A percentile compares a stretch with the other conserved stretches of the same genome.
Conservation (phyloP, 2,329 filamentous ascomycete species). For the Aspergillus oerlinghausenensis region DNA sequence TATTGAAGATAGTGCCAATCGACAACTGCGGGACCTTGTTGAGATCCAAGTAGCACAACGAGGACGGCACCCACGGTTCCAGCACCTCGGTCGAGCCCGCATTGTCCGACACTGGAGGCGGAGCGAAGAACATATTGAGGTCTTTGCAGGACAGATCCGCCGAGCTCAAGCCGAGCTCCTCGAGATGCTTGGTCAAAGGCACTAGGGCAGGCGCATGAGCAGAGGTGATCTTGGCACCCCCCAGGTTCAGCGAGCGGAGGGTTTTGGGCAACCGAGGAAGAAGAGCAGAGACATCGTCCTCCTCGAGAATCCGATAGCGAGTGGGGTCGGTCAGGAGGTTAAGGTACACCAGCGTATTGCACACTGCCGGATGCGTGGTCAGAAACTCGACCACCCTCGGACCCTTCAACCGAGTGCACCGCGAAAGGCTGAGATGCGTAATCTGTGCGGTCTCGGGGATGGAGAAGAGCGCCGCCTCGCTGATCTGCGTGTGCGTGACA, state of each 20-base stretch:
- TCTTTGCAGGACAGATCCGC: conserved; percentile 60
- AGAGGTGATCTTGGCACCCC: conserved; percentile 65
- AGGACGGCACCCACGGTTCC: conserved; percentile 51
- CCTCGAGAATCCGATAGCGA: conserved; percentile 66
- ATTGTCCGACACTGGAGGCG: conserved; percentile 3
- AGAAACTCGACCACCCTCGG: conserved; percentile 66
- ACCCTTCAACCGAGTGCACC: conserved; percentile 66
- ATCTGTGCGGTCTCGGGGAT: conserved; percentile 68
- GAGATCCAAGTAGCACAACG: conserved; percentile 71
- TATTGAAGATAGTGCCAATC: conserved; percentile 55
- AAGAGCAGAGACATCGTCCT: conserved; percentile 60
- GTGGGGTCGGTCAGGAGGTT: conserved; percentile 69
- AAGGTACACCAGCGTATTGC: conserved; percentile 61
- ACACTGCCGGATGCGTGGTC: conserved; percentile 64
- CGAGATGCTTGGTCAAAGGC: conserved; percentile 65
- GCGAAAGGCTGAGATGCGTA: conserved; percentile 73
- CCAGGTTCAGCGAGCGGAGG: conserved; percentile 69
- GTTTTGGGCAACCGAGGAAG: conserved; percentile 62
- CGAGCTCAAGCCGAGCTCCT: conserved; percentile 70
- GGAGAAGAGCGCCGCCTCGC: conserved; percentile 62
- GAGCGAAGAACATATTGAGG: conserved; percentile 59
- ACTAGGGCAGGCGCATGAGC: conserved; percentile 61
- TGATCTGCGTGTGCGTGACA: conserved; percentile 72
- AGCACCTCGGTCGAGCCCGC: conserved; percentile 20
- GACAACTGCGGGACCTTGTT: conserved; percentile 61